Evolutionary conservation across 768 basidiomycete species (phyloP).

Genomic region (Boletus edulis): DNA sequence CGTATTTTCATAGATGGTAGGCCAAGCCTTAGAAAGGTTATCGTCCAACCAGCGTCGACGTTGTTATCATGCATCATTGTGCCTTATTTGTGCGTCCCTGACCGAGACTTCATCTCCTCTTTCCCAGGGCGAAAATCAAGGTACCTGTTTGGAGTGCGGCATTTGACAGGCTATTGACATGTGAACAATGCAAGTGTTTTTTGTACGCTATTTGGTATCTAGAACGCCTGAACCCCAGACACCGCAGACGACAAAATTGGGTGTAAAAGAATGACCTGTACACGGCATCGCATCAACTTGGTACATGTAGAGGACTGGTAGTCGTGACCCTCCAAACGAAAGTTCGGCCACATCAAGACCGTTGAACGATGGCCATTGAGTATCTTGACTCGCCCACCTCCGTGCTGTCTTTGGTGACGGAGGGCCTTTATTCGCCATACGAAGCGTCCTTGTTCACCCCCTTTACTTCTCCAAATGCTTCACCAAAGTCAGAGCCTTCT

Average conservation of each 20-base stretch:
- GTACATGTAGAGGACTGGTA: neutral
- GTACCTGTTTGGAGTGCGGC: no score
- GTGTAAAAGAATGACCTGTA: neutral
- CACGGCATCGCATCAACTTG: neutral
- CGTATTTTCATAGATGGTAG: neutral
- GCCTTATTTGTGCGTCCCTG: neutral
- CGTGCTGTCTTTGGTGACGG: neutral
- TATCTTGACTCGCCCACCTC: slow-evolving; percentile 1
- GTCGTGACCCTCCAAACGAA: neutral
- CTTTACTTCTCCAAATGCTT: slow-evolving; percentile 2
- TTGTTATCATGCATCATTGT: neutral
- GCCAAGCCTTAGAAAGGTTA: neutral
- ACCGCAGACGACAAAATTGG: neutral
- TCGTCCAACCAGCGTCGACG: neutral
- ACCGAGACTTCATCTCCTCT: no score
- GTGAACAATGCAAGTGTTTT: neutral
- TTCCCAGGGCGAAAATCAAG: no score
- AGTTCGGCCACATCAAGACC: neutral
- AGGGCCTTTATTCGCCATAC: slow-evolving; percentile 6
- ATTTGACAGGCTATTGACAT: neutral
- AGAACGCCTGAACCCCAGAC: neutral
- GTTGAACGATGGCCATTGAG: slow-evolving; percentile 2
- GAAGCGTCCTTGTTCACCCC: slow-evolving; percentile 10
- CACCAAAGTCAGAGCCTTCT: neutral
- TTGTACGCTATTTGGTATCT: neutral